Conservation (phyloP, 2,329 filamentous ascomycete genomes). For the Penicillium rolfsii region DNA sequence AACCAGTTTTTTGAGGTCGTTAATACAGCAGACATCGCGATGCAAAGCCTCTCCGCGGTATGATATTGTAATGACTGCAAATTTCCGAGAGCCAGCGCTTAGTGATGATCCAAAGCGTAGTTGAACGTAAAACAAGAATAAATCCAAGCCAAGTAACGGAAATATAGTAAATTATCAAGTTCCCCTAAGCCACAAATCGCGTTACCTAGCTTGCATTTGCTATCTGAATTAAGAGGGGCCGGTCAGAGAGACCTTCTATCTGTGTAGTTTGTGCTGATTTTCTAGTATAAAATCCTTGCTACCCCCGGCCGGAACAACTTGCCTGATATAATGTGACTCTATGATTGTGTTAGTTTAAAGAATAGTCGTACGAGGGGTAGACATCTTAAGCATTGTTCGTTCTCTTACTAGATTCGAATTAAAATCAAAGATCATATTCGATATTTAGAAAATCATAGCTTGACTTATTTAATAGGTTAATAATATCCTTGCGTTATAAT, state of each 20-base stretch:
- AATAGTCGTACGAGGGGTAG: background rate
- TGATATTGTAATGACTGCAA: slow-evolving; percentile 32
- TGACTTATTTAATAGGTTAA: background rate
- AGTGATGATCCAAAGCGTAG: background rate
- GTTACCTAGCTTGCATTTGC: background rate
- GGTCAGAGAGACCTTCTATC: background rate
- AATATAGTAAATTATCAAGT: slow-evolving; percentile 15
- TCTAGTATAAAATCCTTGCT: slow-evolving; percentile 17
- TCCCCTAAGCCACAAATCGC: background rate
- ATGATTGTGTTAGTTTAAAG: slow-evolving; percentile 14
- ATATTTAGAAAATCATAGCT: slow-evolving; percentile 23
- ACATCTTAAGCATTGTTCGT: background rate
- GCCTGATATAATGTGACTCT: slow-evolving; percentile 17
- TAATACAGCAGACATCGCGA: slow-evolving; percentile 37
- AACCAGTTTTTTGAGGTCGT: slow-evolving; percentile 48
- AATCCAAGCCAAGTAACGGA: background rate
- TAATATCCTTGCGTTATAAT: too few species aligned
- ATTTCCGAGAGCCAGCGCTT: background rate
- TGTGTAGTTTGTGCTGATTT: slow-evolving; percentile 16
- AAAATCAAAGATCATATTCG: background rate
- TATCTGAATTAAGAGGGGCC: slow-evolving; percentile 9
- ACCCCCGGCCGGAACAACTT: slow-evolving; percentile 22
- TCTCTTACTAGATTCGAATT: background rate
- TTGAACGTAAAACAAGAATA: background rate
- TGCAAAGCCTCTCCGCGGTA: slow-evolving; percentile 37